Conservation (phyloP, 169 alveolate species). For the Cryptosporidium meleagridis region DNA sequence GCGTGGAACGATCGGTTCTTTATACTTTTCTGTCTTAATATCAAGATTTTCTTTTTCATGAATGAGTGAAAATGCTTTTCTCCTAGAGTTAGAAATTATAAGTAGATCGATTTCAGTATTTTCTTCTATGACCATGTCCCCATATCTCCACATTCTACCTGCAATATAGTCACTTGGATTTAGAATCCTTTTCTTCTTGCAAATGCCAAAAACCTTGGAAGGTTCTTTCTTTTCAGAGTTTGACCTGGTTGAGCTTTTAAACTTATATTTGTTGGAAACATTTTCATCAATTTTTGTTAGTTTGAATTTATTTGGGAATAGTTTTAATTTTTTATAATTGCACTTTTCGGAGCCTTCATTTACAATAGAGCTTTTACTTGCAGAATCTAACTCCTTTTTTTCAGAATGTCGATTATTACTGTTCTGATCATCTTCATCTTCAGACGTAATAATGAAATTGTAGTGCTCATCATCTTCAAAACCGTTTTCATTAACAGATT, state of each 20-base stretch:
- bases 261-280: neutral
- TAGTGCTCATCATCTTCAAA: constrained; percentile 18
- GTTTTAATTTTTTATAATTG: constrained; percentile 13
- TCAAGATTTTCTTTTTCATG: constrained; percentile 39
- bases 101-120: constrained; percentile 16
- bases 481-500: neutral
- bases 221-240: neutral
- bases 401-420: neutral
- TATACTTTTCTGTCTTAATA: constrained; percentile 14
- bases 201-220: neutral
- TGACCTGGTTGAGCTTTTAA: neutral
- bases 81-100: constrained; percentile 44
- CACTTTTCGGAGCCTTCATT: neutral
- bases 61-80: constrained; percentile 42
- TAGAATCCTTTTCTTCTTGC: constrained; percentile 23
- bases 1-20: constrained; percentile 13
- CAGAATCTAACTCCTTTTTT: neutral
- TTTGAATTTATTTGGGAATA: constrained; percentile 31
- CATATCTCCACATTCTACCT: constrained; percentile 55
- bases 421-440: constrained; percentile 23
- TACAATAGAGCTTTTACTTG: neutral
- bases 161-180: constrained; percentile 47
- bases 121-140: constrained; percentile 30
- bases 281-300: constrained; percentile 8
- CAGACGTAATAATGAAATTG: constrained; percentile 40